A percentile compares a stretch with the other conserved stretches of the same genome.
phyloP scores from a whole-genome alignment of 257 asterid genomes.

The Rauvolfia tetraphylla region DNA sequence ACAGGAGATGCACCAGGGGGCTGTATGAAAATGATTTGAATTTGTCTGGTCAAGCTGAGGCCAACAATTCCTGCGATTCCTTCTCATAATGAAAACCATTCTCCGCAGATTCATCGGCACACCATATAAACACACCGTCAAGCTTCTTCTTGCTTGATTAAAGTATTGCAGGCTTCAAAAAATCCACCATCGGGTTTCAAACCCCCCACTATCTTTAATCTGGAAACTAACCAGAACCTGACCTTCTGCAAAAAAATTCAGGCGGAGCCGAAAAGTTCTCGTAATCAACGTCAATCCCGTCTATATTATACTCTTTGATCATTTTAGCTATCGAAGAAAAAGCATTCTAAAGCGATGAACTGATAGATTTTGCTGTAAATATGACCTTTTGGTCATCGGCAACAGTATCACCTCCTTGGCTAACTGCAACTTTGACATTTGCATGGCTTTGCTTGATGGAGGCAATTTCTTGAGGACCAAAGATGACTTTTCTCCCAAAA shows the following conservation, averaged over 20 bases:
- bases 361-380: slow-evolving; percentile 14
- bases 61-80: slow-evolving; percentile 14
- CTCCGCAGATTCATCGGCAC: slow-evolving; percentile 20
- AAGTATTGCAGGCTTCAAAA: slow-evolving; percentile 15
- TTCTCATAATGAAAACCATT: slow-evolving; percentile 16
- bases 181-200: slow-evolving; percentile 17
- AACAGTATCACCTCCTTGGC: background rate
- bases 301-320: slow-evolving; percentile 11
- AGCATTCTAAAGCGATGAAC: slow-evolving; percentile 25
- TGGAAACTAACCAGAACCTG: slow-evolving; percentile 17
- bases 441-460: background rate
- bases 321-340: slow-evolving; percentile 15
- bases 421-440: slow-evolving; percentile 25
- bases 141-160: slow-evolving; percentile 7
- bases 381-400: background rate
- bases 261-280: slow-evolving; percentile 12
- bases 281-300: slow-evolving; percentile 24
- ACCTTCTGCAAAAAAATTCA: slow-evolving; percentile 8
- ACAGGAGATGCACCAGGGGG: background rate
- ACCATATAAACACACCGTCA: slow-evolving; percentile 23
- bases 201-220: slow-evolving; percentile 13
- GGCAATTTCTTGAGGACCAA: slow-evolving; percentile 11
- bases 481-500: slow-evolving; percentile 20
- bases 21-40: background rate
- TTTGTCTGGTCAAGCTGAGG: background rate